Percentiles rank a stretch among this genome's conserved stretches.
These are phyloP conservation scores for Cantharellus cinnabarinus DNA, from an alignment of 768 basidiomycete species.

Conservation along the genomic window DNA sequence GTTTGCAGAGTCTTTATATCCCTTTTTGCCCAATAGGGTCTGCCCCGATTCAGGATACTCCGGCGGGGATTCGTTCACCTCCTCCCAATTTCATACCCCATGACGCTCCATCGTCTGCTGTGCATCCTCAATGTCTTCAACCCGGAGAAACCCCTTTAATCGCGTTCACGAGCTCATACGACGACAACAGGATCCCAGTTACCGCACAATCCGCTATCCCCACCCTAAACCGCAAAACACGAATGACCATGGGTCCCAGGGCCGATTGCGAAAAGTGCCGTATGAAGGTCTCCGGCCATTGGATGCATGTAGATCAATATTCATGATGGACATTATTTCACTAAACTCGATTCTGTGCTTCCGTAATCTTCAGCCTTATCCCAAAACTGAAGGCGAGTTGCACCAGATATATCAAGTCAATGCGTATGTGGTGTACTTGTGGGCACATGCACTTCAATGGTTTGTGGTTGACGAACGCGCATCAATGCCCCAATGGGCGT, in stretches of 20 bases:
- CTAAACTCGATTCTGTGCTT: not conserved
- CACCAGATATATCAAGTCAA: too few relatives aligned
- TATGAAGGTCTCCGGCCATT: conserved; percentile 48
- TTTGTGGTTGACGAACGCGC: too few relatives aligned
- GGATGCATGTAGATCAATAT: conserved; percentile 37
- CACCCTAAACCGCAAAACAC: not conserved
- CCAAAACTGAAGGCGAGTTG: too few relatives aligned
- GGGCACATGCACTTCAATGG: too few relatives aligned
- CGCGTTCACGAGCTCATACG: not conserved
- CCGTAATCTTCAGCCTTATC: too few relatives aligned
- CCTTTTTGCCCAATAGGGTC: too few relatives aligned
- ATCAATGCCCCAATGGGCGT: too few relatives aligned
- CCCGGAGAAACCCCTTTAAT: not conserved
- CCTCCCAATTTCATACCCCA: not conserved
- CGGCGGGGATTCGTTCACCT: too few relatives aligned
- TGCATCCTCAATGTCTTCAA: not conserved
- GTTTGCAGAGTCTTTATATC: too few relatives aligned
- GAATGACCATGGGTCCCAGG: conserved; percentile 47
- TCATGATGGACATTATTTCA: not conserved
- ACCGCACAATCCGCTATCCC: not conserved
- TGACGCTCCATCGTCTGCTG: not conserved
- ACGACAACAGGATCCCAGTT: not conserved
- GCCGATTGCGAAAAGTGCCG: conserved; percentile 48
- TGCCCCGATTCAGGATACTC: too few relatives aligned
- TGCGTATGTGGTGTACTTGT: too few relatives aligned